Evolutionary conservation across 345 rosid species (phyloP), one percentile per base, ranked within the genome.

Genomic region (Adansonia digitata): DNA sequence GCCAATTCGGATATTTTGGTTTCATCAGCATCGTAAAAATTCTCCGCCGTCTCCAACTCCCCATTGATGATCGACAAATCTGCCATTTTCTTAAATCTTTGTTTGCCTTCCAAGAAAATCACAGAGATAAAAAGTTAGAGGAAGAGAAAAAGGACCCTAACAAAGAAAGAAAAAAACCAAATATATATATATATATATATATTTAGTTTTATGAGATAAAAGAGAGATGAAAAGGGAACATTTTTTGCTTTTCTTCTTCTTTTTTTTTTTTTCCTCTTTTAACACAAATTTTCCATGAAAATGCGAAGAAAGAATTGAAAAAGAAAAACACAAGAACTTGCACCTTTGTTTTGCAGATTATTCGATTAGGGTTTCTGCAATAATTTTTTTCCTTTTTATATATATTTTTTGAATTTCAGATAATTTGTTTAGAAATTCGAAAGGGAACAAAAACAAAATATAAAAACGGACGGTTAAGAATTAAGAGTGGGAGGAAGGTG

Each of bases 31-130:
- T 79, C 85, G 63, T 69, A 72, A 73, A 79, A 81, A 71, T 68
- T 74, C 53, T 85, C 86, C 27, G 68, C 75, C 62, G 77, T 59
- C 51, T 59, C 77, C 4, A 74, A 77, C 15, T 66, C 87, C 72
- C 90, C 89, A 69, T 86, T 85, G 59, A 69, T 24, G 42, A 61
- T 72, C 35, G 67, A 77, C 49, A 75, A 76, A 52, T 87, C 91
- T 31, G 85, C 90, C 92, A 90, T 90, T 64, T 1, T 74, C 40
- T 46, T 61, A 1, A 46, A 26, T 2, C 35, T 29, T 24, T 15
- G 37, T 26, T 24, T 14, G 71, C 69, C 79, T 73, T 34, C 34
- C 78, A 53, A 64, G 60, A 52, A 49, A 64, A 27, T 15, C 45
- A 35, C 9, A 51, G 0, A 66, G 18, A n/a, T n/a, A 37, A 24